Conservation (phyloP, 106 monocot genomes). For the Triglochin maritima region DNA sequence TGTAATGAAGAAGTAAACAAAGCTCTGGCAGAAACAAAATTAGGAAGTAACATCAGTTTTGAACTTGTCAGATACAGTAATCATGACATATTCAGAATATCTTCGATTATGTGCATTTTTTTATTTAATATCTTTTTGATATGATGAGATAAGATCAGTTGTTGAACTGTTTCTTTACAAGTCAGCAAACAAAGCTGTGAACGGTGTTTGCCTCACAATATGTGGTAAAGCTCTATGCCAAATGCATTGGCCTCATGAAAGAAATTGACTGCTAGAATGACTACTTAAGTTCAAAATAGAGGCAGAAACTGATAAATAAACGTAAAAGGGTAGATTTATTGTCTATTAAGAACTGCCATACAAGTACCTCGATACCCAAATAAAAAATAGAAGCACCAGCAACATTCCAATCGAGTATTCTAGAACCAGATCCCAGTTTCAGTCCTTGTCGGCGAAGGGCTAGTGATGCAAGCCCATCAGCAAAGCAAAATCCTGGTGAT, state of each 20-base stretch:
- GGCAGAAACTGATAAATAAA: neutral
- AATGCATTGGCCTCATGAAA: too few relatives aligned
- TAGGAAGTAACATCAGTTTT: neutral
- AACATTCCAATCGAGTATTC: slow-evolving; percentile 66
- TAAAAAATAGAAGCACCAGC: slow-evolving; percentile 82
- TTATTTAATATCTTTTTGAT: too few relatives aligned
- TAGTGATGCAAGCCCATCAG: slow-evolving; percentile 89
- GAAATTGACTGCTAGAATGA: neutral
- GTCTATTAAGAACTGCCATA: too few relatives aligned
- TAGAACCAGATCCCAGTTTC: slow-evolving; percentile 37
- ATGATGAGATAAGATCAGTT: too few relatives aligned
- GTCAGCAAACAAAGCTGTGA: too few relatives aligned
- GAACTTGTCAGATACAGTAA: neutral
- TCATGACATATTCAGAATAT: neutral
- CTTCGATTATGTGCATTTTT: too few relatives aligned
- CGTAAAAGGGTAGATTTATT: neutral
- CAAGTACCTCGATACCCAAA: slow-evolving; percentile 63
- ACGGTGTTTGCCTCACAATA: too few relatives aligned
- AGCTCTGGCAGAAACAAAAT: slow-evolving; percentile 28
- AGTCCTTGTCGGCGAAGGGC: slow-evolving; percentile 77
- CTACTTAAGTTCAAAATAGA: neutral
- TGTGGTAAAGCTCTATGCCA: too few relatives aligned
- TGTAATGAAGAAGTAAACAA: slow-evolving; percentile 51
- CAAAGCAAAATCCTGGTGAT: slow-evolving; percentile 83
- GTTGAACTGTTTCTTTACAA: too few relatives aligned